These are phyloP conservation scores for Carex scoparia DNA, from an alignment of 176 grass and related monocot genomes.

Conservation along the genomic window DNA sequence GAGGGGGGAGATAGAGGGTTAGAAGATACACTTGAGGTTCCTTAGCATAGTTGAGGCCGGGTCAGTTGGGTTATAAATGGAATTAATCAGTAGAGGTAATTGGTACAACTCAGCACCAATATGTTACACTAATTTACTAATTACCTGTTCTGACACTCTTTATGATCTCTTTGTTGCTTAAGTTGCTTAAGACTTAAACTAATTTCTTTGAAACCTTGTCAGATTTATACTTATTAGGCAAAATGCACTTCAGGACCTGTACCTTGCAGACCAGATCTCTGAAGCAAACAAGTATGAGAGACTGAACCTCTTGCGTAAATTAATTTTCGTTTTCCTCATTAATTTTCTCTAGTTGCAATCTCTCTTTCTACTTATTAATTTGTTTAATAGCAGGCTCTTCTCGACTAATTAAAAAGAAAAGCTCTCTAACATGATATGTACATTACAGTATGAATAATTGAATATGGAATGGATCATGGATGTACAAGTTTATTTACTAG, in stretches of 20 bases:
- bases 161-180: background rate
- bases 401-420: too few relatives aligned
- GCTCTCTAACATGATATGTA: too few relatives aligned
- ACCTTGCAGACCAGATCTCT: constrained; percentile 21
- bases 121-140: background rate
- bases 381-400: too few relatives aligned
- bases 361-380: too few relatives aligned
- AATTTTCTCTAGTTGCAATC: background rate
- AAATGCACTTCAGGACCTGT: background rate
- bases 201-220: background rate
- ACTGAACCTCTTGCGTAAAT: constrained; percentile 49
- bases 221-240: background rate
- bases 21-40: background rate
- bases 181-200: background rate
- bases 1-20: too few relatives aligned
- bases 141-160: background rate
- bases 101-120: background rate
- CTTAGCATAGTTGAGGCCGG: background rate
- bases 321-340: background rate
- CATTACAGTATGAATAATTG: too few relatives aligned
- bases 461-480: background rate
- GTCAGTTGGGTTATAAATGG: background rate
- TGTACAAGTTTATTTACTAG: background rate
- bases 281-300: constrained; percentile 35
- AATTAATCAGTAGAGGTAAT: background rate